Evolutionary conservation across 2,329 filamentous ascomycete genomes (phyloP).

Genomic region (Paraphoma sp.): DNA sequence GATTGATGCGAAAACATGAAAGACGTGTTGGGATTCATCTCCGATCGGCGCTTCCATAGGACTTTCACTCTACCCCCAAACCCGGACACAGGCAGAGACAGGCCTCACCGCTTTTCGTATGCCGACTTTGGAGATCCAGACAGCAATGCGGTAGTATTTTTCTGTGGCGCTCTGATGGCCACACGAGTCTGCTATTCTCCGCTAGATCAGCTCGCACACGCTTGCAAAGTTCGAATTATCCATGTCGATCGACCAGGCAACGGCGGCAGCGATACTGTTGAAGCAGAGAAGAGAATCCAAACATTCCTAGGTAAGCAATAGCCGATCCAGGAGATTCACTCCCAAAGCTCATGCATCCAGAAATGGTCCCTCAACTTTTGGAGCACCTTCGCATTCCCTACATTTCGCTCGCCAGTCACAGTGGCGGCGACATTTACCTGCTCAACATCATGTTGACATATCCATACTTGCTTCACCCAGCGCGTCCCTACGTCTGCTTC

Average conservation of each 20-base stretch:
- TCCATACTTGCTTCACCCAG: conserved; percentile 34
- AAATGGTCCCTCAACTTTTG: conserved; percentile 38
- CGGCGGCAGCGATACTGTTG: conserved; percentile 33
- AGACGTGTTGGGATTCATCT: conserved; percentile 36
- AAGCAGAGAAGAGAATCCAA: conserved; percentile 29
- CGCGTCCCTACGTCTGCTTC: conserved; percentile 34
- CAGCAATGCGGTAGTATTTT: conserved; percentile 37
- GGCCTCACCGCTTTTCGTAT: conserved; percentile 35
- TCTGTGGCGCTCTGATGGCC: conserved; percentile 39
- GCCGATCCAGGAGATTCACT: not conserved
- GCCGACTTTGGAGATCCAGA: conserved; percentile 36
- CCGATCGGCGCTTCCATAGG: conserved; percentile 35
- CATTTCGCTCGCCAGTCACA: conserved; percentile 42
- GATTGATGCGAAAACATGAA: conserved; percentile 4
- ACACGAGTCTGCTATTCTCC: conserved; percentile 30
- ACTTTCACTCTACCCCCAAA: conserved; percentile 31
- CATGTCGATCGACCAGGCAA: conserved; percentile 40
- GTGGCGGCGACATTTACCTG: conserved; percentile 38
- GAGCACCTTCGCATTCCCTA: conserved; percentile 35
- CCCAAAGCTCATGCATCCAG: conserved; percentile 16
- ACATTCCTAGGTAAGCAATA: conserved; percentile 32
- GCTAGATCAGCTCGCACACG: conserved; percentile 36
- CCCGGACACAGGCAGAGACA: conserved; percentile 18
- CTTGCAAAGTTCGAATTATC: conserved; percentile 35
- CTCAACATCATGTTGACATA: conserved; percentile 37